phyloP scores from a whole-genome alignment of 2,329 filamentous ascomycete species.

The Diaporthe citriasiana region DNA sequence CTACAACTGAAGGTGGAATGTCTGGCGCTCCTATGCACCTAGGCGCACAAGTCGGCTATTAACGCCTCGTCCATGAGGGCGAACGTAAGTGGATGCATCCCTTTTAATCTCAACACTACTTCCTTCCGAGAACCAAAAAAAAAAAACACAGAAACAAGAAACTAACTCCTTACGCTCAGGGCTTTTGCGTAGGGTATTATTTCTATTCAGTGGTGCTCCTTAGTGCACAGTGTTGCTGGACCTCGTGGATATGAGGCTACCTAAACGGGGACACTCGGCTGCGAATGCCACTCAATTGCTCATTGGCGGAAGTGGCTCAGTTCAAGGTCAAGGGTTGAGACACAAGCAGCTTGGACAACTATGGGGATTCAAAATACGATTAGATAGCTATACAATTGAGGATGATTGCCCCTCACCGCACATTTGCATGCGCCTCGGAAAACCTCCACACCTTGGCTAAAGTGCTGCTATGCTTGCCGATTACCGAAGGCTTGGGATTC shows the following conservation, averaged over 20 bases:
- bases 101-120: background rate
- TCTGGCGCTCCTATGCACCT: background rate
- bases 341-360: background rate
- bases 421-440: background rate
- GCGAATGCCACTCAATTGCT: background rate
- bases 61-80: background rate
- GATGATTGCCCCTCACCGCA: background rate
- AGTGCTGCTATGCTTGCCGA: background rate
- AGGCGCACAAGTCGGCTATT: background rate
- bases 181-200: background rate
- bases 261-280: background rate
- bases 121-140: background rate
- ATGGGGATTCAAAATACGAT: background rate
- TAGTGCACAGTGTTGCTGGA: background rate
- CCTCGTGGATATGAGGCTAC: background rate
- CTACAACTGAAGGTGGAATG: background rate
- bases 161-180: background rate
- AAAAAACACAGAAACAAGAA: background rate
- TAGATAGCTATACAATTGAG: background rate
- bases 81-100: background rate
- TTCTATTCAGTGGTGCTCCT: background rate
- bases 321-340: background rate
- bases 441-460: background rate
- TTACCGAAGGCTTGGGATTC: background rate
- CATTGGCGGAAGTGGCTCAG: background rate